Evolutionary conservation across 2,329 filamentous ascomycete species (phyloP).

Genomic region (Chaetomiaceae sp.): DNA sequence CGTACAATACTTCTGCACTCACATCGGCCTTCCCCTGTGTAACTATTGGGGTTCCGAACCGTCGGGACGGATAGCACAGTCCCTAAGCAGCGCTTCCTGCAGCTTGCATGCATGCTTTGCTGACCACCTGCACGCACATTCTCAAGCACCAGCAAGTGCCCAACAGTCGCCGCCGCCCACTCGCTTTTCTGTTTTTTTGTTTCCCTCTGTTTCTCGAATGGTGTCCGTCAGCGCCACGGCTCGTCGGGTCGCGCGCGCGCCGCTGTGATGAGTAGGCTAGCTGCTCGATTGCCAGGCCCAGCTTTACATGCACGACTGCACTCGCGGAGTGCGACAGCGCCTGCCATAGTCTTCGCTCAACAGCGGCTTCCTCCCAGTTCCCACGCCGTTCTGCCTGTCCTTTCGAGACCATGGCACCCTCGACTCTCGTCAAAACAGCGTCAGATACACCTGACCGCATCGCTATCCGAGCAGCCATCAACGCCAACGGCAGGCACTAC

Average conservation of each 20-base stretch:
- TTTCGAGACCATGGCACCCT: slow-evolving; percentile 2
- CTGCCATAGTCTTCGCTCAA: slow-evolving; percentile 9
- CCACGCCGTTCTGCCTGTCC: not conserved
- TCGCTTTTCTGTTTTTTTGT: too few relatives aligned
- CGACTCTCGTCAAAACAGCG: slow-evolving; percentile 4
- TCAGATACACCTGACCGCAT: not conserved
- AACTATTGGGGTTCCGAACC: too few relatives aligned
- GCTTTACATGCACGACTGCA: slow-evolving; percentile 17
- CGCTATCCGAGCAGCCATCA: not conserved
- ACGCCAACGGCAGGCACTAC: not conserved
- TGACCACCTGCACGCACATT: too few relatives aligned
- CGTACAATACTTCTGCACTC: too few relatives aligned
- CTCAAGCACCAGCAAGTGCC: not conserved
- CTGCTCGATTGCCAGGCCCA: slow-evolving; percentile 30
- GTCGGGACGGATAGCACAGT: too few relatives aligned
- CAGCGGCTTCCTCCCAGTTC: slow-evolving; percentile 5
- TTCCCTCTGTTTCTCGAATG: too few relatives aligned
- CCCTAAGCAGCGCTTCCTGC: too few relatives aligned
- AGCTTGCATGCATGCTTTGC: too few relatives aligned
- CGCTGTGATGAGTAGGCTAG: slow-evolving; percentile 42
- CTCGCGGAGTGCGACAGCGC: not conserved
- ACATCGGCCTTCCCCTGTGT: too few relatives aligned
- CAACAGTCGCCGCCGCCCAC: not conserved
- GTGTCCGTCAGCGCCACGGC: slow-evolving; percentile 22
- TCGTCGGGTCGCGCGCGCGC: slow-evolving; percentile 23